Evolutionary conservation across 306 rosid genomes (phyloP).

Genomic region (Vigna reflexopilosa): DNA sequence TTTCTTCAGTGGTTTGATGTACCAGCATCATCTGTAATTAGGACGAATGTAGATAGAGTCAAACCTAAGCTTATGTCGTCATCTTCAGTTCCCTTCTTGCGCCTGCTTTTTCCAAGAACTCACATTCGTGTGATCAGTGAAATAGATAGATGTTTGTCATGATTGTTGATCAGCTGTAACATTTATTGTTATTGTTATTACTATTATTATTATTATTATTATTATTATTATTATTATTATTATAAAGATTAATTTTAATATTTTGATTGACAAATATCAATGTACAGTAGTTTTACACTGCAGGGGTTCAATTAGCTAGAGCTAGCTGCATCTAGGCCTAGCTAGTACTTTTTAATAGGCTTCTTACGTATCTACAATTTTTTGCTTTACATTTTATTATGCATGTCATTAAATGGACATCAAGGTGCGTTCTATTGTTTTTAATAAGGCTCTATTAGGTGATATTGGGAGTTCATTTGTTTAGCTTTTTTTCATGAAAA

Average conservation of each 20-base stretch:
- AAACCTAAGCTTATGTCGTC: conserved; percentile 64
- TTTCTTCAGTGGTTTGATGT: conserved; percentile 88
- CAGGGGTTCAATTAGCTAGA: too few species aligned
- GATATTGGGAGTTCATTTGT: not conserved
- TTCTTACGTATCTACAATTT: not conserved
- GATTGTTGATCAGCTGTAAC: conserved; percentile 33
- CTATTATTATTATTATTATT: too few species aligned
- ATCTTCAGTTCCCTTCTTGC: conserved; percentile 73
- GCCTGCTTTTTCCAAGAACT: conserved; percentile 75
- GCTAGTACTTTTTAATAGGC: not conserved
- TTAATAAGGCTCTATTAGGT: too few species aligned
- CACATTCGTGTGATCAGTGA: conserved; percentile 63
- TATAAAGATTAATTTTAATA: not conserved
- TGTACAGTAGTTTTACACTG: conserved; percentile 7
- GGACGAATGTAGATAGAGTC: conserved; percentile 58
- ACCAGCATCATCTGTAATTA: conserved; percentile 69
- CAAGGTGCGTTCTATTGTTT: not conserved
- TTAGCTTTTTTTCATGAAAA: too few species aligned
- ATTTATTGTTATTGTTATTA: too few species aligned
- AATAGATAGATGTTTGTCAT: conserved; percentile 66
- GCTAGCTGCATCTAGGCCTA: not conserved
- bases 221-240: too few species aligned
- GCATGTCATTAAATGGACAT: not conserved
- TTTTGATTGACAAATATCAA: not conserved
- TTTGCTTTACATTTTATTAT: conserved; percentile 1